These are phyloP conservation scores for Venturia effusa DNA, from an alignment of 2,329 filamentous ascomycete genomes.

Conservation along the genomic window DNA sequence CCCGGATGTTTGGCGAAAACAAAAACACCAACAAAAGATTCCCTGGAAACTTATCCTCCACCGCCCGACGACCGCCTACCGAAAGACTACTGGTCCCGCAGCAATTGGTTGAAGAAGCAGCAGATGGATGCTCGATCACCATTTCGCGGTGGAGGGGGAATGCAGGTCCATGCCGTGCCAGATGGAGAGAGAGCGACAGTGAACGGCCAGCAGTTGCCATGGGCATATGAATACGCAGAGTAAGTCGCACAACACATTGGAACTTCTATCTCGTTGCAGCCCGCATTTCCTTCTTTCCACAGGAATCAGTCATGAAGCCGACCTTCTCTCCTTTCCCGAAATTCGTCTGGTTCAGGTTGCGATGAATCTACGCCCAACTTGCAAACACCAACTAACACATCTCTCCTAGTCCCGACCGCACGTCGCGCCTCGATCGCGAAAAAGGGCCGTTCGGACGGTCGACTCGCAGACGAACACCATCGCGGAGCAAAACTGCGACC, in stretches of 20 bases:
- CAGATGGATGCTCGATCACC: background rate
- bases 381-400: constrained; percentile 12
- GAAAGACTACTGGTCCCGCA: background rate
- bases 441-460: constrained; percentile 51
- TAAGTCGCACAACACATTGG: constrained; percentile 27
- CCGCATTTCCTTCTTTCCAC: background rate
- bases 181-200: constrained; percentile 50
- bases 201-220: constrained; percentile 49
- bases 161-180: constrained; percentile 57
- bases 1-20: background rate
- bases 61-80: background rate
- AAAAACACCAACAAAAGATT: constrained; percentile 3
- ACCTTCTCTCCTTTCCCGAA: background rate
- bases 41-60: background rate
- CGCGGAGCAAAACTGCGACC: constrained; percentile 45
- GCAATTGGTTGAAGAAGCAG: background rate
- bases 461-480: constrained; percentile 30
- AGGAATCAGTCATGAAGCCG: constrained; percentile 4
- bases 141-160: constrained; percentile 24
- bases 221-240: constrained; percentile 53
- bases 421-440: constrained; percentile 35
- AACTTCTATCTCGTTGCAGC: constrained; percentile 7
- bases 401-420: constrained; percentile 24
- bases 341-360: constrained; percentile 12
- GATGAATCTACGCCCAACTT: constrained; percentile 12